Conservation (phyloP, 495 filamentous ascomycete species). For the Schizothecium vesticola region DNA sequence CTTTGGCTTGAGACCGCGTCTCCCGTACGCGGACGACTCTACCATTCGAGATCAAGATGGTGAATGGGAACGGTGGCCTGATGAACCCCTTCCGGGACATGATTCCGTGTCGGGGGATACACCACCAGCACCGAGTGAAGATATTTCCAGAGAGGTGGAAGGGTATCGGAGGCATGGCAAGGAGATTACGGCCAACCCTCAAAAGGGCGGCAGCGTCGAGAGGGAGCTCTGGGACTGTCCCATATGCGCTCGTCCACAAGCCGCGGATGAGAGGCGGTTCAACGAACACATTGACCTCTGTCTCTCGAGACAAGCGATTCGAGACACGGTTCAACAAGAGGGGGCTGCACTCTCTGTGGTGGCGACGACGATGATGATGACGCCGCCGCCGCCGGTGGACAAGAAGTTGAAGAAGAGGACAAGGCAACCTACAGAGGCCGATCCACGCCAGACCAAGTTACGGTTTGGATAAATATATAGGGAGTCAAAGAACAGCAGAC, state of each 20-base stretch:
- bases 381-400: slow-evolving; percentile 20
- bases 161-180: slow-evolving; percentile 42
- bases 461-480: slow-evolving; percentile 30
- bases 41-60: slow-evolving; percentile 17
- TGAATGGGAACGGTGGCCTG: slow-evolving; percentile 65
- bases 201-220: slow-evolving; percentile 22
- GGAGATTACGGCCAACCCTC: slow-evolving; percentile 47
- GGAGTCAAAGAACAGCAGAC: neutral
- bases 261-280: slow-evolving; percentile 69
- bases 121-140: neutral
- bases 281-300: slow-evolving; percentile 95
- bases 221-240: slow-evolving; percentile 76
- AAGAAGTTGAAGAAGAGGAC: slow-evolving; percentile 33
- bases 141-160: neutral
- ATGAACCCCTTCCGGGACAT: slow-evolving; percentile 56
- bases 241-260: slow-evolving; percentile 70
- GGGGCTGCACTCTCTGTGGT: slow-evolving; percentile 15
- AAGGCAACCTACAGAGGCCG: slow-evolving; percentile 15
- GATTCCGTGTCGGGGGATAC: slow-evolving; percentile 21
- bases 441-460: slow-evolving; percentile 44
- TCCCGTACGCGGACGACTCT: slow-evolving; percentile 10
- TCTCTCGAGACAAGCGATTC: slow-evolving; percentile 78
- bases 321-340: slow-evolving; percentile 63
- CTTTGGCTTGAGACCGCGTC: slow-evolving; percentile 57
- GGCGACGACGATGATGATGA: slow-evolving; percentile 5